Conservation (phyloP, 164 flowering plant species). For the Piper betle region DNA sequence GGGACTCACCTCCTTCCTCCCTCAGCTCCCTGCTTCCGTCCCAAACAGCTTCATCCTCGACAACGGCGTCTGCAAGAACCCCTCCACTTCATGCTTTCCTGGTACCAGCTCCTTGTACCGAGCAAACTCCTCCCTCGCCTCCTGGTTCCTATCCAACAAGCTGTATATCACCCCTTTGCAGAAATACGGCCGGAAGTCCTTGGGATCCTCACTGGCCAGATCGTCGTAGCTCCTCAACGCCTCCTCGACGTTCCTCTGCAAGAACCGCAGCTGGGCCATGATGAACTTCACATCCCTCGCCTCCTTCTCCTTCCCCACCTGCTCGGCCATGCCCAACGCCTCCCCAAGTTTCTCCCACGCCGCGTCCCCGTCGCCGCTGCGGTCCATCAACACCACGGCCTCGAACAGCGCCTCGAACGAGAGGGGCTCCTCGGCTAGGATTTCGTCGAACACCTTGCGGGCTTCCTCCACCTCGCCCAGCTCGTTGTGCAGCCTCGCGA, state of each 20-base stretch:
- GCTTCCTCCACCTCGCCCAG: slow-evolving; percentile 44
- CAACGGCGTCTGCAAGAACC: slow-evolving; percentile 54
- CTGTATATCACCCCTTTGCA: slow-evolving; percentile 68
- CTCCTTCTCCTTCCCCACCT: slow-evolving; percentile 37
- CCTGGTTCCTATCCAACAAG: slow-evolving; percentile 47
- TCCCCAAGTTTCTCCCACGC: slow-evolving; percentile 42
- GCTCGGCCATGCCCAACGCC: slow-evolving; percentile 38
- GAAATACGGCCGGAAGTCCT: slow-evolving; percentile 65
- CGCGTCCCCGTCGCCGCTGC: slow-evolving; percentile 49
- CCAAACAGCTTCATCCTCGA: slow-evolving; percentile 60
- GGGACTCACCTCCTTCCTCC: too few species aligned
- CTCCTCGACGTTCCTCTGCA: slow-evolving; percentile 73
- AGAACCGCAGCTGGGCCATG: slow-evolving; percentile 66
- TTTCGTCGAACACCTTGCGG: slow-evolving; percentile 53
- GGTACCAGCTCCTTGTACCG: slow-evolving; percentile 64
- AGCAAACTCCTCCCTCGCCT: slow-evolving; percentile 61
- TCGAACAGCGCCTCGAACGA: slow-evolving; percentile 70
- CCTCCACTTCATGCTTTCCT: slow-evolving; percentile 58
- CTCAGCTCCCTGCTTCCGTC: slow-evolving; percentile 20
- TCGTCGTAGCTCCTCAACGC: slow-evolving; percentile 55
- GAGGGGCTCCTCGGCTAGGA: slow-evolving; percentile 43
- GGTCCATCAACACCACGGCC: slow-evolving; percentile 66
- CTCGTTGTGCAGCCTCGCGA: slow-evolving; percentile 49
- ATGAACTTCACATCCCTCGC: slow-evolving; percentile 61
- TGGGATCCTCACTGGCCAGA: slow-evolving; percentile 55